These are phyloP conservation scores for Geopyxis carbonaria DNA, from an alignment of 495 filamentous ascomycete species.

Conservation along the genomic window DNA sequence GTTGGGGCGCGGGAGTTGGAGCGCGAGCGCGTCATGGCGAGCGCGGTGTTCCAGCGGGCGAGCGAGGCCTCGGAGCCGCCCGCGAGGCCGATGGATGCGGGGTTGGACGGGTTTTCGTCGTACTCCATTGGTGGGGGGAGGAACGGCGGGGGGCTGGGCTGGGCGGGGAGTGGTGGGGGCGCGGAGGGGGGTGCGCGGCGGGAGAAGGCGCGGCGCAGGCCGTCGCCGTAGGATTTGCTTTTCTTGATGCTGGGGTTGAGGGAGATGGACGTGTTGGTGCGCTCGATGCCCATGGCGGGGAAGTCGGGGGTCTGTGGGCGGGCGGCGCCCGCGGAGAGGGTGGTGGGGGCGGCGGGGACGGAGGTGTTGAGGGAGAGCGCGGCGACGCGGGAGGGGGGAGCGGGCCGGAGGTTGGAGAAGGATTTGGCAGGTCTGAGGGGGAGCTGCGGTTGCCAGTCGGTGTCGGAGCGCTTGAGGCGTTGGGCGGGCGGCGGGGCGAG, in stretches of 20 bases:
- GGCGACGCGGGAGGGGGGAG: not conserved
- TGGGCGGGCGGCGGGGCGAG: not conserved
- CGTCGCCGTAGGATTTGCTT: slow-evolving; percentile 8
- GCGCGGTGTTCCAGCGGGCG: slow-evolving; percentile 2
- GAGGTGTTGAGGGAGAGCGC: not conserved
- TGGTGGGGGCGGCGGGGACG: not conserved
- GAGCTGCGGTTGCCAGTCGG: not conserved
- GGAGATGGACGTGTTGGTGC: not conserved
- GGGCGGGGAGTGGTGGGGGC: slow-evolving; percentile 12
- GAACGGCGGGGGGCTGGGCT: slow-evolving; percentile 6
- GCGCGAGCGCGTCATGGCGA: too few relatives aligned
- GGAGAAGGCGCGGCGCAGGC: slow-evolving; percentile 20
- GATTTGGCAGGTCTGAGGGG: not conserved
- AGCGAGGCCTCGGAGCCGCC: not conserved
- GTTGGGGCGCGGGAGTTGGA: not conserved
- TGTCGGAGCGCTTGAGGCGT: not conserved
- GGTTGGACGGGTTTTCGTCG: not conserved
- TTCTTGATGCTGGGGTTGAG: not conserved
- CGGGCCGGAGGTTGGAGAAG: not conserved
- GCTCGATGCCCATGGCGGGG: too few relatives aligned
- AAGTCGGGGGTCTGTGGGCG: too few relatives aligned
- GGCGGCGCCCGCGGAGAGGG: not conserved
- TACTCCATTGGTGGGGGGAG: not conserved
- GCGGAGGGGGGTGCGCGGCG: slow-evolving; percentile 10
- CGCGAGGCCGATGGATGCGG: not conserved